Evolutionary conservation across 2,329 filamentous ascomycete species (phyloP).

Genomic region (Curvularia sp.): DNA sequence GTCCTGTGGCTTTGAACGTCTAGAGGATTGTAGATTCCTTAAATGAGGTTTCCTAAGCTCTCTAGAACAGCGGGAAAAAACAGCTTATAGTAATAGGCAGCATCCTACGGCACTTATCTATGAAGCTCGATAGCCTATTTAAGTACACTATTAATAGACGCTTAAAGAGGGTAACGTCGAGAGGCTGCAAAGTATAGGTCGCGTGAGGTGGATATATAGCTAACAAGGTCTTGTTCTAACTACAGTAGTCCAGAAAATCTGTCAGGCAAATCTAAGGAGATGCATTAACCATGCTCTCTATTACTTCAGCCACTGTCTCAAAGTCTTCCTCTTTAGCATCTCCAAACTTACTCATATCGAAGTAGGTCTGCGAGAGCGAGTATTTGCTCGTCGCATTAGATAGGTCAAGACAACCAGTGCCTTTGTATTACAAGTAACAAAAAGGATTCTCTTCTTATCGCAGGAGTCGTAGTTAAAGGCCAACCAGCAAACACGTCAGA

Average conservation of each 20-base stretch:
- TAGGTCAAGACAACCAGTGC: constrained; percentile 28
- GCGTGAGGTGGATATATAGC: neutral
- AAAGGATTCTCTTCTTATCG: too few relatives aligned
- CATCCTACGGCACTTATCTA: neutral
- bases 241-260: neutral
- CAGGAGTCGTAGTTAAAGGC: too few relatives aligned
- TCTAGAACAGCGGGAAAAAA: constrained; percentile 14
- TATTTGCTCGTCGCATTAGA: constrained; percentile 21
- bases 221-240: neutral
- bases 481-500: too few relatives aligned
- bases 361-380: constrained; percentile 32
- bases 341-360: constrained; percentile 36
- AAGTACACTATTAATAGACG: neutral
- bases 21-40: constrained; percentile 11
- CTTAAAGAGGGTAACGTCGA: neutral
- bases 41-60: constrained; percentile 12
- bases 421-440: too few relatives aligned
- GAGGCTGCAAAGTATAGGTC: neutral
- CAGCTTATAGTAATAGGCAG: constrained; percentile 3
- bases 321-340: constrained; percentile 30
- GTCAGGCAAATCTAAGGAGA: neutral
- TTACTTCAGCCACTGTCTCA: constrained; percentile 19
- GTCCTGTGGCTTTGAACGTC: constrained; percentile 11
- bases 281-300: too few relatives aligned
- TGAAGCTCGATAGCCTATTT: neutral